Evolutionary conservation across 2,329 filamentous ascomycete genomes (phyloP).

Genomic region (Phialocephala subalpina): DNA sequence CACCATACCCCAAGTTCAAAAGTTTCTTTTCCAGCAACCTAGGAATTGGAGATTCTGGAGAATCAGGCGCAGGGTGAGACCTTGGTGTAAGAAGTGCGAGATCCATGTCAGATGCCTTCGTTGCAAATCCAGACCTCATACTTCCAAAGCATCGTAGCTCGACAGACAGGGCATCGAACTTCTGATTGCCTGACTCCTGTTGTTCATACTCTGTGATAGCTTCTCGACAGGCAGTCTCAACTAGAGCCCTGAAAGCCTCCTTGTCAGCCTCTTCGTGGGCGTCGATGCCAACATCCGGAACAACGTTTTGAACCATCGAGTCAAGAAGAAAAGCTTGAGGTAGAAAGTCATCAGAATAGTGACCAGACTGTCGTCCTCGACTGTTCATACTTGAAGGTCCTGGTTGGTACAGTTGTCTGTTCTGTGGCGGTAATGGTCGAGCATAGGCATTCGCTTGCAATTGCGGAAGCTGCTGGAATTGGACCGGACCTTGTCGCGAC

Average conservation of each 20-base stretch:
- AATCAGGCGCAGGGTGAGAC: slow-evolving; percentile 61
- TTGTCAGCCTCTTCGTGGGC: slow-evolving; percentile 71
- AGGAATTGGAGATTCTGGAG: slow-evolving; percentile 69
- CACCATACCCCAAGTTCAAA: slow-evolving; percentile 76
- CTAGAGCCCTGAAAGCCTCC: slow-evolving; percentile 69
- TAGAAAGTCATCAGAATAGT: slow-evolving; percentile 53
- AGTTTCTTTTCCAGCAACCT: slow-evolving; percentile 79
- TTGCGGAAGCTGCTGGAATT: slow-evolving; percentile 22
- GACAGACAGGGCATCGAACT: slow-evolving; percentile 64
- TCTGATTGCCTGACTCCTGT: slow-evolving; percentile 48
- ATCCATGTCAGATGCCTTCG: slow-evolving; percentile 90
- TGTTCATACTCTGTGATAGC: slow-evolving; percentile 63
- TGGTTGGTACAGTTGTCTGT: slow-evolving; percentile 43
- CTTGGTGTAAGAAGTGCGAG: slow-evolving; percentile 76
- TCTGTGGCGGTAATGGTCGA: slow-evolving; percentile 36
- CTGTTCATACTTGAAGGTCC: slow-evolving; percentile 26
- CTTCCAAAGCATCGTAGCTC: slow-evolving; percentile 83
- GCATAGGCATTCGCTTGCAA: slow-evolving; percentile 24
- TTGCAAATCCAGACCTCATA: slow-evolving; percentile 84
- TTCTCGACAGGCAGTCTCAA: slow-evolving; percentile 71
- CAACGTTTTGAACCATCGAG: slow-evolving; percentile 48
- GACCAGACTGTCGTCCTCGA: slow-evolving; percentile 26
- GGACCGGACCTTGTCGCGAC: slow-evolving; percentile 19
- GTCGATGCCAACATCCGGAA: slow-evolving; percentile 62
- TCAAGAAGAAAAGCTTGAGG: slow-evolving; percentile 59